phyloP scores from a whole-genome alignment of 441 rosid species.

The Euphorbia schlechtendalii region DNA sequence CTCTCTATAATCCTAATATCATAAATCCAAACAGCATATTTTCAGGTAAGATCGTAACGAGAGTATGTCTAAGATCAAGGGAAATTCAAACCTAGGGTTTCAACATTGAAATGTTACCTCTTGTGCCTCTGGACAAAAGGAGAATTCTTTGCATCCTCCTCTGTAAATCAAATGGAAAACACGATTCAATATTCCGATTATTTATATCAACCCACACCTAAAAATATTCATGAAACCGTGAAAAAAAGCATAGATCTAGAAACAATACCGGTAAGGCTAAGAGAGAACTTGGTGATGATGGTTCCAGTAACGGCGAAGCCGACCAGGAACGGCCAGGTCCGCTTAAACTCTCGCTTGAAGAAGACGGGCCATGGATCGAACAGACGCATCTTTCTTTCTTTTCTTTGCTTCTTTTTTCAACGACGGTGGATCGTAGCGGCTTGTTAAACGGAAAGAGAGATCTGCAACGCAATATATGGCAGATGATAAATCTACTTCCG shows the following conservation, averaged over 20 bases:
- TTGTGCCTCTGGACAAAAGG: constrained; percentile 73
- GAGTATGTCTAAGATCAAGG: neutral
- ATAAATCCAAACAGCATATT: neutral
- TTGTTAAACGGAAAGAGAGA: neutral
- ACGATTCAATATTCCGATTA: constrained; percentile 2
- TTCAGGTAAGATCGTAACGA: neutral
- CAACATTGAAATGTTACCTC: constrained; percentile 24
- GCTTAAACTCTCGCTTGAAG: constrained; percentile 82
- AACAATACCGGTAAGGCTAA: constrained; percentile 58
- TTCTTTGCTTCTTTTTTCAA: neutral
- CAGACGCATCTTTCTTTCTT: constrained; percentile 26
- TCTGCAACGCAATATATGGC: too few species aligned
- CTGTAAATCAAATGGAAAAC: constrained; percentile 27
- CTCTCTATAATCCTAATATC: neutral
- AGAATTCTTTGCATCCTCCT: constrained; percentile 85
- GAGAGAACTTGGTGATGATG: constrained; percentile 64
- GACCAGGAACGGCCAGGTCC: constrained; percentile 83
- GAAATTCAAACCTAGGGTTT: constrained; percentile 11
- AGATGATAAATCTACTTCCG: too few species aligned
- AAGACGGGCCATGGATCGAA: constrained; percentile 97
- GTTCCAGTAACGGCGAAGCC: constrained; percentile 81
- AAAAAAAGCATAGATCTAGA: neutral
- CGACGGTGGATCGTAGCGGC: neutral
- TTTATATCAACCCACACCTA: neutral
- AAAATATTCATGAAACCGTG: neutral